Percentiles rank a stretch among this genome's conserved stretches.
These are phyloP conservation scores for Daldinia sp. DNA, from an alignment of 2,329 filamentous ascomycete genomes.

Conservation along the genomic window DNA sequence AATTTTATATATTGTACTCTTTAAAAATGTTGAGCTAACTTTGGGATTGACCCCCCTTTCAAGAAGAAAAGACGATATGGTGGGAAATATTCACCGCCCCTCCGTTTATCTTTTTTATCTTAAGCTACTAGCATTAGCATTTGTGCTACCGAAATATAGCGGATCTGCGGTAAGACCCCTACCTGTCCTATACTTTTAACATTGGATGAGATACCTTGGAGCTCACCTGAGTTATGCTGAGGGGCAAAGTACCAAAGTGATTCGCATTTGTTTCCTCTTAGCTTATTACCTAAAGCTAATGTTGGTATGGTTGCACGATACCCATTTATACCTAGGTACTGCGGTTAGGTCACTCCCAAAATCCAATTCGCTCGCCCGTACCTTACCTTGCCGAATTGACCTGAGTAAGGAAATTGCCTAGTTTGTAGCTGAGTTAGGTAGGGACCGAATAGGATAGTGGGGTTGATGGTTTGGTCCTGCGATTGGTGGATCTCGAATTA, in stretches of 20 bases:
- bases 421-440: background rate
- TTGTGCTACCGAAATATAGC: constrained; percentile 15
- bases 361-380: constrained; percentile 1
- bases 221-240: background rate
- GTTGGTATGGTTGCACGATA: constrained; percentile 1
- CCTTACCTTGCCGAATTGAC: constrained; percentile 8
- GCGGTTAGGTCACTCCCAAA: background rate
- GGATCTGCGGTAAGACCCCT: constrained; percentile 4
- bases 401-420: constrained; percentile 16
- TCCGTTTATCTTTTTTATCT: constrained; percentile 25
- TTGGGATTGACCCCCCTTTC: constrained; percentile 8
- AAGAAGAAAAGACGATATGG: constrained; percentile 12
- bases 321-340: constrained; percentile 7
- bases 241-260: background rate
- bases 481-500: constrained; percentile 25
- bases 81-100: constrained; percentile 36
- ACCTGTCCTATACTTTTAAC: background rate
- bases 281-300: no score
- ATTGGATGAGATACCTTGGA: constrained; percentile 1
- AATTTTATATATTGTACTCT: constrained; percentile 16
- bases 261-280: background rate
- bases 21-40: constrained; percentile 21
- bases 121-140: background rate
- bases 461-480: constrained; percentile 19
- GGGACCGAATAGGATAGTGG: constrained; percentile 32